Base-by-base conservation (phyloP, 495 filamentous ascomycete species). In the Pseudevernia furfuracea region DNA sequence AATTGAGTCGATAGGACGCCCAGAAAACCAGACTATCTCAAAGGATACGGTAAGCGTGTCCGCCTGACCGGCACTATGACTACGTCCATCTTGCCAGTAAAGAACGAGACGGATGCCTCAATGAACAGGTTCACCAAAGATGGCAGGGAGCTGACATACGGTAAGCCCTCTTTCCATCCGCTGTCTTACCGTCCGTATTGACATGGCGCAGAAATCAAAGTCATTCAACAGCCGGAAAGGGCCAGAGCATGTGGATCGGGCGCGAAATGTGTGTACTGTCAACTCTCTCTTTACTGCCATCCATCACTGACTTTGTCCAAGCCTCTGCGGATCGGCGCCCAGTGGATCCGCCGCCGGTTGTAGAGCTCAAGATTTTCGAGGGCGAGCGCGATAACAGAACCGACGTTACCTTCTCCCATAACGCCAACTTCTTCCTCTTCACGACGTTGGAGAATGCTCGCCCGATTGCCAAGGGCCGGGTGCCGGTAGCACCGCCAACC, bases 351-450 rank as follows among this genome's bases (percentile, higher is more conserved):
- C 94, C 94, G 25, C 94, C 94, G 11, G 92, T 98, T 41, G 91
- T 97, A n/a, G 90, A 95, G 74, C 76, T 98, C 60, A 89, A 87
- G 60, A 87, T 98, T 58, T 92, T 85, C 67, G 89, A 96, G 71
- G 91, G 89, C 34, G 84, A 89, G n/a, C 79, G 78, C 34, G 75
- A 75, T 60, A 76, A 76, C 52, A 80, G 73, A 60, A 85, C 84
- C 62, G 89, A 94, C 68, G 89, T 96, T 70, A 97, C 94, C 10
- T 96, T 94, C 73, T 80, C 85, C 63, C 92, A 96, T 77, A 93
- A 96, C 71, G 92, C 93, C 71, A 96, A 96, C 76, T 98, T 97
- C 82, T 97, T 98, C 78, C 88, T 97, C 59, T 98, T 89, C 71
- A 92, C 92, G 11, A 96, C 92, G 0, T 82, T 98, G 64, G 92